Base-by-base conservation (phyloP, 2,329 filamentous ascomycete genomes). In the Ophiostoma angusticollis region DNA sequence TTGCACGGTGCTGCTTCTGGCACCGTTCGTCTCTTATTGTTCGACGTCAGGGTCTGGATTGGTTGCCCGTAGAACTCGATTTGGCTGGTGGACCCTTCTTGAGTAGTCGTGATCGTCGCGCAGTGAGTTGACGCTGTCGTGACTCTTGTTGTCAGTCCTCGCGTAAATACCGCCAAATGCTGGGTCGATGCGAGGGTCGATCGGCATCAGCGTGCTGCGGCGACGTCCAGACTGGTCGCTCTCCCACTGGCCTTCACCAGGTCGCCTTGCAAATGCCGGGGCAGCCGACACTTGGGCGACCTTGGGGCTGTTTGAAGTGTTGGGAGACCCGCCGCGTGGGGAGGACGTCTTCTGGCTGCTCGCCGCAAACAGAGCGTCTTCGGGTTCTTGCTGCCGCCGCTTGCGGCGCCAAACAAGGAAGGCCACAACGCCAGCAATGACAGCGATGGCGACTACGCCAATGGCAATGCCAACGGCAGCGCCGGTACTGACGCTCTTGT, bases 61-160 rank as follows among this genome's bases (percentile, higher is more conserved):
- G 22, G 64, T 74, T 8, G 74, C 73, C 46, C 74, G 64, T n/a
- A 80, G 61, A 7, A 78, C 71, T 49, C 68, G 61, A 6, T 45
- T 42, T 9, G 68, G 64, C 31, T 65, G 59, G 35, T 68, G 69
- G 12, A 79, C 73, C 47, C 65, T 63, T 46, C 75, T 62, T 28
- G 74, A 78, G 51, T 80, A 80, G 47, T 80, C 75, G 42, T 75
- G 72, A 45, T 79, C 72, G 51, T 80, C 75, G 41, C 70, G 70
- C 5, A 80, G 57, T 2, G 74, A 78, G 47, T 72, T 72, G 51
- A 80, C 58, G 51, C 74, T 79, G 52, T 79, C 74, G 44, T 68
- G 67, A 49, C 74, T 78, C 53, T 69, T 70, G 49, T 67, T 75
- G 19, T 63, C 61, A 31, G 59, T 58, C 14, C 69, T 63, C 31